phyloP scores from a whole-genome alignment of 768 basidiomycete genomes.

The Suillus alpinus region DNA sequence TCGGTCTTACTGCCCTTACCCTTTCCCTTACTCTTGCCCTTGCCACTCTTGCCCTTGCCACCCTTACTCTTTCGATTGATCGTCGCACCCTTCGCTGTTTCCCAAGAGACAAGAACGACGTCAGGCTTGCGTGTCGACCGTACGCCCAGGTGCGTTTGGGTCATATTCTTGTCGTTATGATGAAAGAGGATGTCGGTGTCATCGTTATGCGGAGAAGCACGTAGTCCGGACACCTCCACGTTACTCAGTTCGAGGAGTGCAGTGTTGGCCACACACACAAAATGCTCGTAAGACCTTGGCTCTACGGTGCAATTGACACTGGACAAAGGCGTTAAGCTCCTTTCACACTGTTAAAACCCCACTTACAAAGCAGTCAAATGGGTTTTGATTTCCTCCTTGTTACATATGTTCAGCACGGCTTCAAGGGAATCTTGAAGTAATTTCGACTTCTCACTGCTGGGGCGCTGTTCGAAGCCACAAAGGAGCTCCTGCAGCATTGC shows the following conservation, averaged over 20 bases:
- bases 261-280: neutral
- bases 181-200: neutral
- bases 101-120: neutral
- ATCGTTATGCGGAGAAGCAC: neutral
- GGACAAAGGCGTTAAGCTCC: neutral
- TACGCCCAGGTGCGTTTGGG: neutral
- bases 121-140: neutral
- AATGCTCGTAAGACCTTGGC: neutral
- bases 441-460: neutral
- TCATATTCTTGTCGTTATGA: neutral
- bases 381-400: no score
- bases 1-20: neutral
- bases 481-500: constrained; percentile 1
- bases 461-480: neutral
- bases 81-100: neutral
- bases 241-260: neutral
- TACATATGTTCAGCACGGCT: neutral
- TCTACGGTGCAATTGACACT: neutral
- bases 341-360: neutral
- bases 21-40: neutral
- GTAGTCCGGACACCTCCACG: neutral
- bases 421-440: neutral
- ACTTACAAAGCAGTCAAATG: neutral
- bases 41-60: neutral
- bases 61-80: no score